Evolutionary conservation across 768 basidiomycete species (phyloP), one percentile per base, ranked within the genome.

Genomic region (Xerocomellus amylosporus): DNA sequence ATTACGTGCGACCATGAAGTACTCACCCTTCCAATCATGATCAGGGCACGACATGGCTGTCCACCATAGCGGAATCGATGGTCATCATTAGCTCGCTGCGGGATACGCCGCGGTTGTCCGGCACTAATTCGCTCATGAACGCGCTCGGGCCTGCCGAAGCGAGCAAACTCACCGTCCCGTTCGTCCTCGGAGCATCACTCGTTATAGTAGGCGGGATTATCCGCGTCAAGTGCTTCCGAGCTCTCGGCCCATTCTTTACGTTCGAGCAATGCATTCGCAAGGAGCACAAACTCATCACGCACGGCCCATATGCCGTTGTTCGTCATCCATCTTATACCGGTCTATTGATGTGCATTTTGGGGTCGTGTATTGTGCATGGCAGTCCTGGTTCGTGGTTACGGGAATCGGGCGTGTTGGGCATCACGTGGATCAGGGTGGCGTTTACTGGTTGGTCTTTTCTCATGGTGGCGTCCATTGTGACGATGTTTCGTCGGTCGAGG

Each of bases 241-340:
- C 44, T 4, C 64, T 69, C 14, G 69, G 69, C 2, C 46, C 40
- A 0, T 42, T 49, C 24, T 71, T 60, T 24, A 71, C 62, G 1
- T 58, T 60, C 20, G 38, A 57, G 13, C 57, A 61, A 13, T 58
- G 60, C 31, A n/a, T 68, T 12, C 53, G 58, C 24, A 56, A 57
- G 20, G 58, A 60, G 0, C 67, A 63, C 48, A 58, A 34, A 22
- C 57, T 73, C 20, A 41, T 71, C 15, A 71, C 66, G 17, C 49
- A 30, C 0, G 69, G 67, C 1, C 65, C 64, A 1, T 73, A 71
- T 30, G n/a, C 56, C 1, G 30, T 62, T 24, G 59, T 71, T 5
- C 65, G 70, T 2, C 71, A 73, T 28, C 69, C 70, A 0, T 57
- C 58, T n/a, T 73, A 72, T 34, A 37, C 57, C 1, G 55, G 55